These are phyloP conservation scores for Boletus reticulatus DNA, from an alignment of 768 basidiomycete species.

Conservation along the genomic window DNA sequence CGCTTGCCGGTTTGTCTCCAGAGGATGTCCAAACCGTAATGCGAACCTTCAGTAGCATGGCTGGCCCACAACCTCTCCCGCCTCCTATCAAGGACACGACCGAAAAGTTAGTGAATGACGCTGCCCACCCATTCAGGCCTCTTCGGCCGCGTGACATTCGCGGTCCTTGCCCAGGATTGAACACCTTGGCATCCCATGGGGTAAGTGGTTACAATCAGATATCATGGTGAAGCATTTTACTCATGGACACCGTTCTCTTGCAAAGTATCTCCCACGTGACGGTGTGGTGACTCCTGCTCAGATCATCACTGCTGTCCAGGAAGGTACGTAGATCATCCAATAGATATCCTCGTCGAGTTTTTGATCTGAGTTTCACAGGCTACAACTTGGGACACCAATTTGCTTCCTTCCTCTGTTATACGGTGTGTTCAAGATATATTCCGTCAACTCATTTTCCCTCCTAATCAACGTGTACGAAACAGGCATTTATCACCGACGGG, in stretches of 20 bases:
- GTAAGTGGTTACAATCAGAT: slow-evolving; percentile 3
- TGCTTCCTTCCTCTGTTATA: slow-evolving; percentile 17
- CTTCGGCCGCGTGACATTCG: slow-evolving; percentile 15
- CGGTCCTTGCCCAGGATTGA: slow-evolving; percentile 21
- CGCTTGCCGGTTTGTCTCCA: slow-evolving; percentile 15
- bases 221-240: not conserved
- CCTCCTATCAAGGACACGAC: slow-evolving; percentile 18
- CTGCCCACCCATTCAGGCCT: slow-evolving; percentile 5
- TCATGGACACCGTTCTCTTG: not conserved
- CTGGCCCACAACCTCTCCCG: slow-evolving; percentile 14
- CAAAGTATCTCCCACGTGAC: slow-evolving; percentile 14
- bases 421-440: not conserved
- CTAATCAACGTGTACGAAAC: not conserved
- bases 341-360: not conserved
- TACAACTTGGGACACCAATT: slow-evolving; percentile 23
- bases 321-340: too few species aligned
- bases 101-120: slow-evolving; percentile 6
- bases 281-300: too few species aligned
- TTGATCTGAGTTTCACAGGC: slow-evolving; percentile 1
- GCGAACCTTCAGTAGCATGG: slow-evolving; percentile 7
- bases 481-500: slow-evolving; percentile 19
- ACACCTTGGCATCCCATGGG: slow-evolving; percentile 22
- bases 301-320: too few species aligned
- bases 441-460: not conserved
- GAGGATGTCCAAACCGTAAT: slow-evolving; percentile 10